Base-by-base conservation (phyloP, 2,329 filamentous ascomycete species). In the Pseudogymnoascus sp. region DNA sequence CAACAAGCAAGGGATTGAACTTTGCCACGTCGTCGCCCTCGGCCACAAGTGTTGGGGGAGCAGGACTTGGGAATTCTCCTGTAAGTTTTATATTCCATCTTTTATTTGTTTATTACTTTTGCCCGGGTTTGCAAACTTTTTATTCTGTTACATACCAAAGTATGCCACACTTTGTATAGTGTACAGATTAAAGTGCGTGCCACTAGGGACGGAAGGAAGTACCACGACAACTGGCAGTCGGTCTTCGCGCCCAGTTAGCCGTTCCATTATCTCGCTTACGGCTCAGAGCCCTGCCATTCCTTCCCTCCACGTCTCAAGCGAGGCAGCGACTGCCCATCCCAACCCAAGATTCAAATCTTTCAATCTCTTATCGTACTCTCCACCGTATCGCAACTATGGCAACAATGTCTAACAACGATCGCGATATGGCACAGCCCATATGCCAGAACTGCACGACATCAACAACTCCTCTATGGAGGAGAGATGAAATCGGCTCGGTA, bases 381-480 rank as follows among this genome's bases (percentile, higher is more conserved):
- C 60, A 62, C 54, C 62, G 26, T 26, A 37, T 60, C 61, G 42
- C 63, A 81, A 80, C 73, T 75, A 80, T 72, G 77, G 83, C 69
- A 76, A 85, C 77, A 81, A 85, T 80, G 69, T 69, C 72, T 77
- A 80, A 77, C 65, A 68, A 69, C 65, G 68, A 77, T 68, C 73
- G 77, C 69, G 78, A 80, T 75, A 78, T 80, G 64, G 82, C 86
- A 79, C 88, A 97, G 92, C 93, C 93, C 68, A 90, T 93, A 69
- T 99, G 95, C 77, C 91, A 96, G 76, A 99, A 99, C 76, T 99
- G 95, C 78, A 86, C 86, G 68, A 99, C 95, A 51, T 96, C 91
- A 45, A 97, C 93, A 62, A 99, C 95, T 54, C 95, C 95, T 45
- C 80, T 99, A 74, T 99, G 95, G 95, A 90, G 95, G 71, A 89